Conservation (phyloP, 768 basidiomycete species). For the Flagelloscypha sp. region DNA sequence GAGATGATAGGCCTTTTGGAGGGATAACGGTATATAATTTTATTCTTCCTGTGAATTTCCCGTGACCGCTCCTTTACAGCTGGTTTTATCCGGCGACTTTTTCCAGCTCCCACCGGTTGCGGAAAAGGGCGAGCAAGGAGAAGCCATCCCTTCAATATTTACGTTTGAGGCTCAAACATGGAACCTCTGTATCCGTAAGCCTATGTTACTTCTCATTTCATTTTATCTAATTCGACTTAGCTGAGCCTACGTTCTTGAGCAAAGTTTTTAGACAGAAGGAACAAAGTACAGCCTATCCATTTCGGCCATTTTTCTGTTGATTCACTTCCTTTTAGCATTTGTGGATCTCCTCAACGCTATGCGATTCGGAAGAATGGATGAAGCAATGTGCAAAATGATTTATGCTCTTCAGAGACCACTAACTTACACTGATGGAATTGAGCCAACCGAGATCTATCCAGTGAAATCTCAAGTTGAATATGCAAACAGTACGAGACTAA, state of each 20-base stretch:
- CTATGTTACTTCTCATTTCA: too few relatives aligned
- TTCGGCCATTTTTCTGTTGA: background rate
- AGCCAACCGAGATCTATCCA: constrained; percentile 78
- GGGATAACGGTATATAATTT: constrained; percentile 64
- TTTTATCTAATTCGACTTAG: too few relatives aligned
- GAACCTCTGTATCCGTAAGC: constrained; percentile 50
- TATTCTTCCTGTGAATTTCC: constrained; percentile 1
- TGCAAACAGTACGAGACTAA: constrained; percentile 51
- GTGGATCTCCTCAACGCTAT: constrained; percentile 83
- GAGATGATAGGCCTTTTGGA: constrained; percentile 57
- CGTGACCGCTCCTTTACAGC: constrained; percentile 28
- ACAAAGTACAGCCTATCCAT: constrained; percentile 35
- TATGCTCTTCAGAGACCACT: constrained; percentile 50
- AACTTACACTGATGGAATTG: constrained; percentile 60
- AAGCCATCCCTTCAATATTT: constrained; percentile 47
- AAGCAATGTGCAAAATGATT: constrained; percentile 30
- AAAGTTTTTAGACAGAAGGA: constrained; percentile 87
- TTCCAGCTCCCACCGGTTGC: constrained; percentile 84
- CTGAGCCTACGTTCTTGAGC: too few relatives aligned
- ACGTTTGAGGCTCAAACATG: constrained; percentile 79
- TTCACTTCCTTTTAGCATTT: constrained; percentile 37
- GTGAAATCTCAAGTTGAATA: constrained; percentile 62
- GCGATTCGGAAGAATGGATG: constrained; percentile 62
- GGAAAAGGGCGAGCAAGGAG: constrained; percentile 36
- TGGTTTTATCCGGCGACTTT: constrained; percentile 83